A percentile compares a stretch with the other conserved stretches of the same genome.
These are phyloP conservation scores for Microthyrium microscopicum DNA, from an alignment of 2,329 filamentous ascomycete genomes.

Conservation along the genomic window DNA sequence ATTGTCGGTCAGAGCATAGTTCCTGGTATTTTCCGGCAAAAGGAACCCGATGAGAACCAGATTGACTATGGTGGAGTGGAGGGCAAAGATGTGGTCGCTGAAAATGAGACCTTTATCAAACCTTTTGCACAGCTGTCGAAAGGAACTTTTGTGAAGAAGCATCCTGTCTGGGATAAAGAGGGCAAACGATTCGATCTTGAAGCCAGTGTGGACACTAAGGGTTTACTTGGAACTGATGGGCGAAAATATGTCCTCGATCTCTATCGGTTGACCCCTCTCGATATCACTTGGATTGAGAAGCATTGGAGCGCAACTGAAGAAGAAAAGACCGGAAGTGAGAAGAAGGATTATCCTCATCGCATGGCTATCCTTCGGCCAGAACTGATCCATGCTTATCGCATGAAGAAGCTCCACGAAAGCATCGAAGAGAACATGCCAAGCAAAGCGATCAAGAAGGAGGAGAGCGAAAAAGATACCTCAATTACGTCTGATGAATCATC, in stretches of 20 bases:
- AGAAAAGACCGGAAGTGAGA: constrained; percentile 10
- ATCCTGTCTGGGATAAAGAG: constrained; percentile 96
- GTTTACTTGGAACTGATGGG: constrained; percentile 88
- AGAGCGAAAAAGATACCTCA: constrained; percentile 9
- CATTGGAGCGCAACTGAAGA: constrained; percentile 30
- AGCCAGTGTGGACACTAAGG: constrained; percentile 94
- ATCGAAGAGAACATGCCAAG: constrained; percentile 21
- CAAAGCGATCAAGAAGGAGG: constrained; percentile 18
- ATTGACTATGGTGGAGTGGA: constrained; percentile 98
- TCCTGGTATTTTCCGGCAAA: constrained; percentile 96
- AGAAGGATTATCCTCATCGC: constrained; percentile 67
- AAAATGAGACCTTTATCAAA: constrained; percentile 68
- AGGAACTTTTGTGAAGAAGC: constrained; percentile 79
- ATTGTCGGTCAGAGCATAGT: constrained; percentile 97
- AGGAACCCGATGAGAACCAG: constrained; percentile 92
- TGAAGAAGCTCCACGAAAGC: constrained; percentile 63
- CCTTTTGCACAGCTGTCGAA: constrained; percentile 85
- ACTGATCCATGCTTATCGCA: constrained; percentile 71
- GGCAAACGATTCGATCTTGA: constrained; percentile 79
- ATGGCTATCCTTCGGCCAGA: constrained; percentile 92
- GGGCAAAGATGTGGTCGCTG: constrained; percentile 86
- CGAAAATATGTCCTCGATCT: constrained; percentile 95
- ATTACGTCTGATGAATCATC: constrained; percentile 13
- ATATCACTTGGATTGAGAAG: constrained; percentile 81
- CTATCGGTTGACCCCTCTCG: constrained; percentile 84